Percentiles rank a stretch among this genome's conserved stretches.
phyloP scores from a whole-genome alignment of 2,329 filamentous ascomycete genomes.

The Elsinoe arachidis region DNA sequence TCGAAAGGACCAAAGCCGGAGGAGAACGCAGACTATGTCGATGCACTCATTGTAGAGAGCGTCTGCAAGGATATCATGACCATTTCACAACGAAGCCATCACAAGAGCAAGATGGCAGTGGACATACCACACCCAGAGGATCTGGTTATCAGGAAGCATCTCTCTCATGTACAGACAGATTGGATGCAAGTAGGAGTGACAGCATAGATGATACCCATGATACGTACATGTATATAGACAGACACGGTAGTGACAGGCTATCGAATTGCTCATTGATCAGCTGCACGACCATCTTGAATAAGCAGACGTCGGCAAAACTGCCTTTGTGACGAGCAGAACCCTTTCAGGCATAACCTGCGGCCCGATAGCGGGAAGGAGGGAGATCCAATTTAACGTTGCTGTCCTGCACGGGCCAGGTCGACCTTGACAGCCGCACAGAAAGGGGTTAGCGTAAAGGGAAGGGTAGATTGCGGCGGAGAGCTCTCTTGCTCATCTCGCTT shows the following conservation, averaged over 20 bases:
- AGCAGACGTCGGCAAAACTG: not conserved
- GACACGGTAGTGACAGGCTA: not conserved
- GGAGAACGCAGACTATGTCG: not conserved
- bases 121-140: not conserved
- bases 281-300: not conserved
- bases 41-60: constrained; percentile 9
- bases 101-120: not conserved
- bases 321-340: not conserved
- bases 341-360: not conserved
- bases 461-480: constrained; percentile 3
- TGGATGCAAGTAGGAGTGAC: not conserved
- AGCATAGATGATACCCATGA: constrained; percentile 4
- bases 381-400: not conserved
- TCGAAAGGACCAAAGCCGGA: not conserved
- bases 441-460: not conserved
- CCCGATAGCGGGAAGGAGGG: not conserved
- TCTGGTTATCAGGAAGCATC: not conserved
- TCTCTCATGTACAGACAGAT: not conserved
- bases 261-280: not conserved
- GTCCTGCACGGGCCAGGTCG: not conserved
- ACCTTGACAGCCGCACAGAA: constrained; percentile 4
- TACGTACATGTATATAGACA: constrained; percentile 1
- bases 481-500: not conserved
- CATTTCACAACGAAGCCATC: not conserved
- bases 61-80: constrained; percentile 5